Evolutionary conservation across 805 yeast genomes (phyloP).

Genomic region (Wickerhamomyces queroliae): DNA sequence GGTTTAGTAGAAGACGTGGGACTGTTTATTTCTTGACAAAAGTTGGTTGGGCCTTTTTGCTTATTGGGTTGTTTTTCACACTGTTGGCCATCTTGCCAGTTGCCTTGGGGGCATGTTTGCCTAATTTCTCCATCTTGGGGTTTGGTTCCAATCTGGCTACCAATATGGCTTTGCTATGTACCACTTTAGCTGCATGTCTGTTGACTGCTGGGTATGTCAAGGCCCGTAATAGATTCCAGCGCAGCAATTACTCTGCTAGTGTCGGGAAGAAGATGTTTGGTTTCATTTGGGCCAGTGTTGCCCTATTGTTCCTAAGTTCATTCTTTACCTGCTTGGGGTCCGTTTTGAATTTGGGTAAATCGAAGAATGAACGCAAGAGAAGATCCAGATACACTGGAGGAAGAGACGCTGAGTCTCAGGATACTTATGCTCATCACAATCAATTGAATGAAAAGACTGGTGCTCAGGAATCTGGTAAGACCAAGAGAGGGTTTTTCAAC

Average conservation of each 20-base stretch:
- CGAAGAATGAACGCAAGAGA: no score
- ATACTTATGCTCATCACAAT: no score
- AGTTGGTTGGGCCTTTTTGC: constrained; percentile 58
- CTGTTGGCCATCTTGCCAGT: constrained; percentile 39
- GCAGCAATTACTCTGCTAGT: constrained; percentile 33
- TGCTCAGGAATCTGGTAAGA: no score
- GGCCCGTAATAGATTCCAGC: constrained; percentile 43
- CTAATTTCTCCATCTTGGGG: constrained; percentile 12
- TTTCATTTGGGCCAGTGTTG: constrained; percentile 55
- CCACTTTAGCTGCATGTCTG: constrained; percentile 38
- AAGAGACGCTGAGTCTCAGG: no score
- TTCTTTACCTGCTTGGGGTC: no score
- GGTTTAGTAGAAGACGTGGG: constrained; percentile 41
- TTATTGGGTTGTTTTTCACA: constrained; percentile 52
- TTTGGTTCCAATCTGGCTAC: constrained; percentile 18
- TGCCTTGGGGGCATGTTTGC: constrained; percentile 16
- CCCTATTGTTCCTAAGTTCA: constrained; percentile 14
- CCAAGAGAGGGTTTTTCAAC: no score
- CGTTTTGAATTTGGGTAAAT: no score
- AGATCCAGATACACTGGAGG: no score
- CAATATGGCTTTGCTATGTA: constrained; percentile 34
- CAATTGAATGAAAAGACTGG: no score
- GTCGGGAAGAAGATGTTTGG: constrained; percentile 50
- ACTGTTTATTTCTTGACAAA: constrained; percentile 63
- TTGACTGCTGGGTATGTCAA: constrained; percentile 51